These are phyloP conservation scores for Kwoniella shandongensis DNA, from an alignment of 768 basidiomycete species.

Conservation along the genomic window DNA sequence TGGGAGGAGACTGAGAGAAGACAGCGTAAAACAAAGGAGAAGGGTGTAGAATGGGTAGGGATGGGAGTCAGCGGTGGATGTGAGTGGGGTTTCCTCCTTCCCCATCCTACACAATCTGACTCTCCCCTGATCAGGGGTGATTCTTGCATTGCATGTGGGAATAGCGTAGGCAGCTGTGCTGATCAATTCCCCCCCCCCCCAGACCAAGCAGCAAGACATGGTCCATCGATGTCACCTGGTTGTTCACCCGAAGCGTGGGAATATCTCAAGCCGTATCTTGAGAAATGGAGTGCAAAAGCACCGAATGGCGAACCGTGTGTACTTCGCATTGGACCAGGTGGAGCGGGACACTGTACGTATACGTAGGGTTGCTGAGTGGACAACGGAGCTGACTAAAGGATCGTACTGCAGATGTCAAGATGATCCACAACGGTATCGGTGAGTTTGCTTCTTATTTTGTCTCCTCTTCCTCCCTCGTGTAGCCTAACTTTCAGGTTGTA, in stretches of 20 bases:
- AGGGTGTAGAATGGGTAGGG: conserved; percentile 45
- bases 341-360: conserved; percentile 48
- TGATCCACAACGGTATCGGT: conserved; percentile 53
- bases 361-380: no score
- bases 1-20: conserved; percentile 48
- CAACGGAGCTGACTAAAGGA: no score
- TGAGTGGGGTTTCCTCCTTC: conserved; percentile 19
- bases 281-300: conserved; percentile 52
- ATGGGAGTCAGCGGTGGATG: conserved; percentile 53
- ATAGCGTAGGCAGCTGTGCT: no score
- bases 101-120: not conserved
- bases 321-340: conserved; percentile 46
- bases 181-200: no score
- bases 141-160: no score
- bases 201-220: conserved; percentile 52
- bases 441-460: no score
- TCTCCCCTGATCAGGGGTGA: not conserved
- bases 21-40: conserved; percentile 37
- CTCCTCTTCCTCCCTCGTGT: no score
- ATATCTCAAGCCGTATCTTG: conserved; percentile 40
- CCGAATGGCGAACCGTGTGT: conserved; percentile 50
- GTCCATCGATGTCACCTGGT: conserved; percentile 51
- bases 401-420: conserved; percentile 42
- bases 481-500: no score
- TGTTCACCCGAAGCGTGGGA: conserved; percentile 46